These are phyloP conservation scores for Calocera viscosa DNA, from an alignment of 768 basidiomycete genomes.

Conservation along the genomic window DNA sequence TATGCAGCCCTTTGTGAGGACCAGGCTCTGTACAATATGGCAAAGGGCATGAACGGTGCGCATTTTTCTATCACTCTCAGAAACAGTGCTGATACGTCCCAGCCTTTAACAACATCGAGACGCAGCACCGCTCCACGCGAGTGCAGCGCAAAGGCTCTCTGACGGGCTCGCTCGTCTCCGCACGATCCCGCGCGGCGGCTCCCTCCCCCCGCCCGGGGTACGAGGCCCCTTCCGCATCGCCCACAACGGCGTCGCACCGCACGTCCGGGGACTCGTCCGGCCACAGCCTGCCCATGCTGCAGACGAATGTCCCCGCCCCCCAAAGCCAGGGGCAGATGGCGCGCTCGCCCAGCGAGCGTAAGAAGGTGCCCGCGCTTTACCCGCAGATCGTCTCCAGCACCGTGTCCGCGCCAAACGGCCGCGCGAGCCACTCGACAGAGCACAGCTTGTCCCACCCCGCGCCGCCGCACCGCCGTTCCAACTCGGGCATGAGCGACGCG, in stretches of 20 bases:
- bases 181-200: background rate
- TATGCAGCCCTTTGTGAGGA: slow-evolving; percentile 86
- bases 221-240: background rate
- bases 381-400: slow-evolving; percentile 3
- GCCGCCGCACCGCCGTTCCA: background rate
- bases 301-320: background rate
- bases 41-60: slow-evolving; percentile 76
- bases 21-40: slow-evolving; percentile 68
- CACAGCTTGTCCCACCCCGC: background rate
- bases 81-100: background rate
- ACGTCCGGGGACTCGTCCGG: slow-evolving; percentile 11
- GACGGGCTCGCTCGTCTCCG: background rate
- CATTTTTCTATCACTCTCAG: slow-evolving; percentile 7
- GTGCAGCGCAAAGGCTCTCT: slow-evolving; percentile 6
- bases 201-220: slow-evolving; percentile 8
- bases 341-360: background rate
- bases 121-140: slow-evolving; percentile 16
- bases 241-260: background rate
- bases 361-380: background rate
- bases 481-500: background rate
- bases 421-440: background rate
- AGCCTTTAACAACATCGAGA: slow-evolving; percentile 6
- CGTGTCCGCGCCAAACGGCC: slow-evolving; percentile 1
- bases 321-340: no score
- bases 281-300: slow-evolving; percentile 6